phyloP scores from a whole-genome alignment of 2,329 filamentous ascomycete genomes.

The Sclerotinia spermophila region DNA sequence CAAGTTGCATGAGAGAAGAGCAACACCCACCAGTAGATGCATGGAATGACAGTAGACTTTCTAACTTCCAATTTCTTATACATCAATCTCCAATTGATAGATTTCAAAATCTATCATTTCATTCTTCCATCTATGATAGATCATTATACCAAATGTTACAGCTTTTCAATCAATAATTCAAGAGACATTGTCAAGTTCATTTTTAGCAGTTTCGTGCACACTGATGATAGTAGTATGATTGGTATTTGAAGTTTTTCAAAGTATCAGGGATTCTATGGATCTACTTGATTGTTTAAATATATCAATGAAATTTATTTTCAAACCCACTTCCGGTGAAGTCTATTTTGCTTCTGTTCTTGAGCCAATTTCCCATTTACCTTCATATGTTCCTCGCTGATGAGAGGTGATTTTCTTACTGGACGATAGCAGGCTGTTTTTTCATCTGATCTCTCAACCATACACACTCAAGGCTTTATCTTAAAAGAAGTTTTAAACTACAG shows the following conservation, averaged over 20 bases:
- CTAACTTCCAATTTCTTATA: neutral
- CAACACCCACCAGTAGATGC: neutral
- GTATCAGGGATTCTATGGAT: neutral
- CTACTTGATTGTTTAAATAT: neutral
- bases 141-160: neutral
- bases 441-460: neutral
- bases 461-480: neutral
- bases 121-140: neutral
- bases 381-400: neutral
- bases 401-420: neutral
- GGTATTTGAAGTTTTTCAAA: neutral
- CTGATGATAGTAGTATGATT: neutral
- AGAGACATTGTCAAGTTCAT: neutral
- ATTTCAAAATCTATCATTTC: neutral
- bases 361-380: no score
- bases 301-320: neutral
- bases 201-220: neutral
- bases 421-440: neutral
- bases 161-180: neutral
- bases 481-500: neutral
- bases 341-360: neutral
- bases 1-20: neutral
- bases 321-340: neutral
- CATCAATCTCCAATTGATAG: neutral
- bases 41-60: neutral